These are phyloP conservation scores for Amanita pallidorosea DNA, from an alignment of 768 basidiomycete genomes.

Conservation along the genomic window DNA sequence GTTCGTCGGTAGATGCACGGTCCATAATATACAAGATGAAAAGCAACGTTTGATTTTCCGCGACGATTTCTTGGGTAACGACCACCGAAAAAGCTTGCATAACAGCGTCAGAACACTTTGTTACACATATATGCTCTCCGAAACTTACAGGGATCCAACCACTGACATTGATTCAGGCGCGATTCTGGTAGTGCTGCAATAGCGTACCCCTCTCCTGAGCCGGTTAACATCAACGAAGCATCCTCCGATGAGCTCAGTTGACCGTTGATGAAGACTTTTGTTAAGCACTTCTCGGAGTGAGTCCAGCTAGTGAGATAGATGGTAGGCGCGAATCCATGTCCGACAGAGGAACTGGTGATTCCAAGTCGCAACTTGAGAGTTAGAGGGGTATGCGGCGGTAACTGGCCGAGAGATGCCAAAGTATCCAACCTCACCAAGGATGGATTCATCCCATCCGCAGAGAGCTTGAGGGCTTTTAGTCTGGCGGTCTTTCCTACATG, in stretches of 20 bases:
- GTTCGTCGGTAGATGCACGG: constrained; percentile 34
- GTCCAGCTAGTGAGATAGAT: constrained; percentile 47
- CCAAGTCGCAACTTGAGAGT: constrained; percentile 46
- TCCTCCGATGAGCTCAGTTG: constrained; percentile 42
- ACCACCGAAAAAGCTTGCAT: constrained; percentile 37
- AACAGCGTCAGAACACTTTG: neutral
- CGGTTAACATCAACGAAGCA: constrained; percentile 37
- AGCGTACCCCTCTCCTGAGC: constrained; percentile 36
- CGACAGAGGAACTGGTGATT: constrained; percentile 48
- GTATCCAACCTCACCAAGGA: constrained; percentile 50
- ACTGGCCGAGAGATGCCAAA: constrained; percentile 26
- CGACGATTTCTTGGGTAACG: constrained; percentile 61
- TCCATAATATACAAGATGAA: constrained; percentile 62
- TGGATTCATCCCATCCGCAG: constrained; percentile 57
- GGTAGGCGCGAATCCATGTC: constrained; percentile 54
- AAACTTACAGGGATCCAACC: constrained; percentile 57
- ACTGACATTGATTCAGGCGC: constrained; percentile 51
- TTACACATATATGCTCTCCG: neutral
- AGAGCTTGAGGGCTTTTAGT: constrained; percentile 8
- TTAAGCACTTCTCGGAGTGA: constrained; percentile 49
- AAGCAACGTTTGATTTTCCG: constrained; percentile 53
- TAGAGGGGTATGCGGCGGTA: constrained; percentile 29
- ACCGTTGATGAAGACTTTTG: constrained; percentile 43
- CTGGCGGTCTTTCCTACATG: neutral
- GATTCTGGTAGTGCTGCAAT: constrained; percentile 60